Evolutionary conservation across 2,329 filamentous ascomycete species (phyloP).

Genomic region (Fusarium keratoplasticum): DNA sequence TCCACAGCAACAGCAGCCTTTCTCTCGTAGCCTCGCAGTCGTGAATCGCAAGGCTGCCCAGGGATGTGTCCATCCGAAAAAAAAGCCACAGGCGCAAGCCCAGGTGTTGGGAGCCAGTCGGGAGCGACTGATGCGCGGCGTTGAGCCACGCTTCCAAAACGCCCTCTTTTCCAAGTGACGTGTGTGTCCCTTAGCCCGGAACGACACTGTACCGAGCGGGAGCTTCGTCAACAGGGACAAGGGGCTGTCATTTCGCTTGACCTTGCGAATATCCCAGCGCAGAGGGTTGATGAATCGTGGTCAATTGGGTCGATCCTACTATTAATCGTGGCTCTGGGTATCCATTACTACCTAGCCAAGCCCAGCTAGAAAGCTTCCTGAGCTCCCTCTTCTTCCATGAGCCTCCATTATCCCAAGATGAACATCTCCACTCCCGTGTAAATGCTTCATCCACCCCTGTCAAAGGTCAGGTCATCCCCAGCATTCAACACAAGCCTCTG

Average conservation of each 20-base stretch:
- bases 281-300: background rate
- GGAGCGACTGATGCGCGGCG: conserved; percentile 22
- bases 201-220: conserved; percentile 23
- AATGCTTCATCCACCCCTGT: background rate
- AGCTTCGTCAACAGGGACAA: conserved; percentile 1
- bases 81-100: conserved; percentile 36
- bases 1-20: background rate
- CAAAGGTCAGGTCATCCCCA: background rate
- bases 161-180: conserved; percentile 9
- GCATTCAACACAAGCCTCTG: background rate
- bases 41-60: background rate
- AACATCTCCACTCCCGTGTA: conserved; percentile 3
- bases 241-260: background rate
- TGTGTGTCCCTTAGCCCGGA: conserved; percentile 20
- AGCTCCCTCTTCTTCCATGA: background rate
- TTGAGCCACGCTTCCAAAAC: conserved; percentile 30
- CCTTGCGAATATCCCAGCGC: background rate
- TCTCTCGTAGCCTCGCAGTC: conserved; percentile 2
- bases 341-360: background rate
- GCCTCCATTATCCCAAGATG: conserved; percentile 2
- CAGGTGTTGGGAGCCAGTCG: conserved; percentile 41
- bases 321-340: background rate
- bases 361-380: background rate
- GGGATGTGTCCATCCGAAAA: conserved; percentile 5
- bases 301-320: background rate